Base-by-base conservation (phyloP, 116 monocot species). In the Iris pallida region DNA sequence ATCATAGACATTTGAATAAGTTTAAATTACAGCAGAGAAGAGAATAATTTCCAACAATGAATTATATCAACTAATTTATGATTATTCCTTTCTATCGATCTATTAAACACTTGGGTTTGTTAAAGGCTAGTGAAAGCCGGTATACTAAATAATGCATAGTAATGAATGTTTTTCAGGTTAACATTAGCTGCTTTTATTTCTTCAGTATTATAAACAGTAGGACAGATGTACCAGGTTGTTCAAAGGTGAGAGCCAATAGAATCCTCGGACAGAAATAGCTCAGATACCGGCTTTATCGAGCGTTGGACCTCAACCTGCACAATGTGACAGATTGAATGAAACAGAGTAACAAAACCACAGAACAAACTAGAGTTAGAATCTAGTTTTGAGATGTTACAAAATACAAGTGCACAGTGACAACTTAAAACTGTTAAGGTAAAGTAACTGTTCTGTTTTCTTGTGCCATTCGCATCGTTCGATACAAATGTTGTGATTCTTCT, bases 221-320 rank as follows among this genome's bases (percentile, higher is more conserved):
- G 47, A 43, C 40, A 77, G 10, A 45, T 4, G 59, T 92, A 97
- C 97, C 85, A 92, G 75, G 80, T 97, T 97, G 68, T 97, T 87
- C 73, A 55, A 64, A 55, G 87, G 85, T 47, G 85, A 78, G 0
- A 66, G 71, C 92, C 89, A 97, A 75, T 97, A 97, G 63, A 97
- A 90, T 57, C 97, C 97, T 76, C 92, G 92, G 40, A 97, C 42
- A 90, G 90, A 76, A 97, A 92, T 14, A 92, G 51, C 68, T 90
- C 90, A 71, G 80, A 79, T 30, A 92, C 89, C 17, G 92, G 87
- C 71, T 58, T 80, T 19, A 71, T 83, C 12, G 92, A 58, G 14
- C 68, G 48, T 68, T 77, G 76, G 8, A 89, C 66, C 68, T 97
- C 97, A 71, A 97, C 85, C 95, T 96, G 86, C 59, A 80, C n/a